Conservation (phyloP, 2,329 filamentous ascomycete genomes). For the Mycosphaerella sp. region DNA sequence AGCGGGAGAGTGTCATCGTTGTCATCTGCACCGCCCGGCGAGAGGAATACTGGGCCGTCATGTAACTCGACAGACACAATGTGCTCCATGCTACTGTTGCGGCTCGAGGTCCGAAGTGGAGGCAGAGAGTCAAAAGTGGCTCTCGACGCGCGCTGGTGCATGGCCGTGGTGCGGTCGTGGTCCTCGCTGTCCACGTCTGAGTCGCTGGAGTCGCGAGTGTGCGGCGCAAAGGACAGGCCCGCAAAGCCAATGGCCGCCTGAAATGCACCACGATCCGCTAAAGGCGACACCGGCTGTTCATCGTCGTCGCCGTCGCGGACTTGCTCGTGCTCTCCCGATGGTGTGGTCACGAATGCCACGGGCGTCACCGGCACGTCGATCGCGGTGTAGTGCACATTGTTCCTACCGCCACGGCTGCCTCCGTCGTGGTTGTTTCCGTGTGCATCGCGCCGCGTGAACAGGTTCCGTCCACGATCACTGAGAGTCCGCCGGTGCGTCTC, state of each 20-base stretch:
- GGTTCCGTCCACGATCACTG: constrained; percentile 45
- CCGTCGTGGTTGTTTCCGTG: constrained; percentile 15
- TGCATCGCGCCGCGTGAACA: constrained; percentile 31
- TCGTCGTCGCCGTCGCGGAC: constrained; percentile 35
- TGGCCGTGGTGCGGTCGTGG: constrained; percentile 19
- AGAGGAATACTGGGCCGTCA: constrained; percentile 50
- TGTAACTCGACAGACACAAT: constrained; percentile 46
- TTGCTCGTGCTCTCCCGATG: constrained; percentile 29
- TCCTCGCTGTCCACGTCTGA: constrained; percentile 21
- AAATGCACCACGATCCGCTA: constrained; percentile 43
- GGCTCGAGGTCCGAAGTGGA: constrained; percentile 25
- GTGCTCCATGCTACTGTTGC: constrained; percentile 23
- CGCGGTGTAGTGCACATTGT: constrained; percentile 43
- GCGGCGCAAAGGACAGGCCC: constrained; percentile 39
- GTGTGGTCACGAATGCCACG: constrained; percentile 36
- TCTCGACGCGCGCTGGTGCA: constrained; percentile 13
- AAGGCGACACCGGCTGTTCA: constrained; percentile 36
- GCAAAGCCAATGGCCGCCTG: constrained; percentile 47
- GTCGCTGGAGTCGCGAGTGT: constrained; percentile 3
- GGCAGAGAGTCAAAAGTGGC: constrained; percentile 26
- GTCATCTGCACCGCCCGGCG: constrained; percentile 36
- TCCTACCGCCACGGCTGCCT: constrained; percentile 22
- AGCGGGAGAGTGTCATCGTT: constrained; percentile 56
- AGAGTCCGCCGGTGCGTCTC: constrained; percentile 41
- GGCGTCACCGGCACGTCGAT: constrained; percentile 36